Percentiles rank a stretch among this genome's conserved stretches.
phyloP scores from a whole-genome alignment of 2,329 filamentous ascomycete genomes.

The Neodidymelliopsis sp. region DNA sequence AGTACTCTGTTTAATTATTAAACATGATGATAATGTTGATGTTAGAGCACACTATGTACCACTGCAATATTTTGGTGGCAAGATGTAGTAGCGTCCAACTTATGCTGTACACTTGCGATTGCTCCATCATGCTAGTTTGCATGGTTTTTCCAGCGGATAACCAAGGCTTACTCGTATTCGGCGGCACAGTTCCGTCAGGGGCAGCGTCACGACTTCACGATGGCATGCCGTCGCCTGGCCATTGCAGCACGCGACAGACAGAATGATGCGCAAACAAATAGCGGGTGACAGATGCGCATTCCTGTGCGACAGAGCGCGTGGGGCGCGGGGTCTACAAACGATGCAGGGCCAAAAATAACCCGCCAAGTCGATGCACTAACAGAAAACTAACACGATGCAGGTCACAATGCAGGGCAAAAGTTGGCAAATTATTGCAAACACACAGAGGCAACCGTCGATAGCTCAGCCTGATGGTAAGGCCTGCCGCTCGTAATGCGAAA shows the following conservation, averaged over 20 bases:
- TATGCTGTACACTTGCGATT: too few relatives aligned
- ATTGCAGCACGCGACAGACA: conserved; percentile 2
- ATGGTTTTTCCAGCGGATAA: too few relatives aligned
- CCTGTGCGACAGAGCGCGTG: conserved; percentile 14
- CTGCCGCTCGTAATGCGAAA: conserved; percentile 8
- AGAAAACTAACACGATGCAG: conserved; percentile 1
- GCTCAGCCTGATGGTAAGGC: not conserved
- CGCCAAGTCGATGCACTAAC: conserved; percentile 2
- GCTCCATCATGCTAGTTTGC: too few relatives aligned
- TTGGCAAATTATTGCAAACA: not conserved
- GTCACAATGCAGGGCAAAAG: conserved; percentile 12
- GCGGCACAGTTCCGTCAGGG: conserved; percentile 16
- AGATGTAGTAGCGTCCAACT: too few relatives aligned
- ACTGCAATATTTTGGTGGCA: too few relatives aligned
- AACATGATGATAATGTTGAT: too few relatives aligned
- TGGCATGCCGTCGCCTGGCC: conserved; percentile 8
- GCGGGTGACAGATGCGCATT: conserved; percentile 14
- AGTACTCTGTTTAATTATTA: too few relatives aligned
- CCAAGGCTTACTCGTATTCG: conserved; percentile 17
- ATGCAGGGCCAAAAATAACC: conserved; percentile 17
- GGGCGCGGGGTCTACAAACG: conserved; percentile 12
- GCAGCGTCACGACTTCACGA: not conserved
- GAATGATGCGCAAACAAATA: conserved; percentile 8
- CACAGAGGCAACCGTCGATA: too few relatives aligned
- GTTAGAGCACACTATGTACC: too few relatives aligned